These are phyloP conservation scores for Arachnomyces sp. DNA, from an alignment of 2,329 filamentous ascomycete genomes.

Conservation along the genomic window DNA sequence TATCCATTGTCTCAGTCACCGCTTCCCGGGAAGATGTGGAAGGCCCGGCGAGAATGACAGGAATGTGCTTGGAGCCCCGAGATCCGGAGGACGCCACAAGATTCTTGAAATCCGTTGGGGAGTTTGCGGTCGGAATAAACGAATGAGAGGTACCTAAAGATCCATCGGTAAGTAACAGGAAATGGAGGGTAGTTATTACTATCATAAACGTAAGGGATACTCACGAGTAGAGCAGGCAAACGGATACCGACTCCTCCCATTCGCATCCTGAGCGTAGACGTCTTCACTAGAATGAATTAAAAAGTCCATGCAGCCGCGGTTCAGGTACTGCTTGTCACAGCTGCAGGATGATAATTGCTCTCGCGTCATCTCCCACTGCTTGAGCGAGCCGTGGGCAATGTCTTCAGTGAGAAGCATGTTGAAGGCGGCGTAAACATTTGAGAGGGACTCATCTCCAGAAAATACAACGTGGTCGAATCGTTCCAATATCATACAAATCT, in stretches of 20 bases:
- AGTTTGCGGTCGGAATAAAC: conserved; percentile 26
- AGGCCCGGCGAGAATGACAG: conserved; percentile 35
- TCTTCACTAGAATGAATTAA: conserved; percentile 22
- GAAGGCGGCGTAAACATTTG: conserved; percentile 37
- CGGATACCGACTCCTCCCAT: conserved; percentile 8
- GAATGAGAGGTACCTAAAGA: conserved; percentile 29
- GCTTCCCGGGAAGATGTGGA: conserved; percentile 23
- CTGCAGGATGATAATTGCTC: conserved; percentile 25
- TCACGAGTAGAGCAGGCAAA: conserved; percentile 18
- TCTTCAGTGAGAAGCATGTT: conserved; percentile 39
- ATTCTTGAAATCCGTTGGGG: conserved; percentile 29
- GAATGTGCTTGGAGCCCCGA: conserved; percentile 30
- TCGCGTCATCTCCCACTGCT: conserved; percentile 31
- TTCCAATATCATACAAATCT: conserved; percentile 40
- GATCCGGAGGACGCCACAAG: conserved; percentile 18
- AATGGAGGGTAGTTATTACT: no score
- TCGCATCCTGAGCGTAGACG: conserved; percentile 10
- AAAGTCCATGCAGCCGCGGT: conserved; percentile 21
- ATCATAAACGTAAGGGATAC: conserved; percentile 4
- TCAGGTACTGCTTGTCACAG: conserved; percentile 36
- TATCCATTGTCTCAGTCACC: conserved; percentile 29
- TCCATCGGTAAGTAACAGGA: no score
- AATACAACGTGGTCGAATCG: conserved; percentile 37
- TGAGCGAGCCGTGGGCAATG: conserved; percentile 31
- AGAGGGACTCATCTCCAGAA: conserved; percentile 34